Conservation (phyloP, 257 asterid genomes). For the Sherardia arvensis region DNA sequence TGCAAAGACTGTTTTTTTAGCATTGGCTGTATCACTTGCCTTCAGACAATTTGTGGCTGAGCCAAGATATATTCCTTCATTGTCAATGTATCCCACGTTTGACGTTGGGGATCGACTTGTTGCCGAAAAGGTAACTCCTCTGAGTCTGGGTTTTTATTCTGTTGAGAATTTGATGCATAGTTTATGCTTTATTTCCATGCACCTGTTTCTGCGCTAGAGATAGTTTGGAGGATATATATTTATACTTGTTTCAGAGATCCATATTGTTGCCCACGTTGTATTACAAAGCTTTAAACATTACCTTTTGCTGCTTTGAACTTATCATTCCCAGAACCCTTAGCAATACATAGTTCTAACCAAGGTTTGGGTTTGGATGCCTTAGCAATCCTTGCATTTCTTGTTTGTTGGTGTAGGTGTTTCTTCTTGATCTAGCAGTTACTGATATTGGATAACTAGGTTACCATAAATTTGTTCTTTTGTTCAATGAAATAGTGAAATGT, state of each 20-base stretch:
- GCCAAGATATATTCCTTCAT: constrained; percentile 89
- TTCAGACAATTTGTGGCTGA: constrained; percentile 86
- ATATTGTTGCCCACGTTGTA: too few species aligned
- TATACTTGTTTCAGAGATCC: not conserved
- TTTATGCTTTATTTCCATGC: not conserved
- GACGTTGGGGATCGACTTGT: constrained; percentile 90
- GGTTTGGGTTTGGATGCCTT: not conserved
- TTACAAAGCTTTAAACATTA: not conserved
- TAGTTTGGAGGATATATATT: not conserved
- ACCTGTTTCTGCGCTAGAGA: not conserved
- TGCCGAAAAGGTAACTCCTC: constrained; percentile 67
- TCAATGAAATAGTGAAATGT: not conserved
- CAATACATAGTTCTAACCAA: not conserved
- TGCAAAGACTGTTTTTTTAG: constrained; percentile 72
- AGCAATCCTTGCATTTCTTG: not conserved
- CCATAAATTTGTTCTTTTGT: not conserved
- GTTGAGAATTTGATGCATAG: not conserved
- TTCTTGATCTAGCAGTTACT: not conserved
- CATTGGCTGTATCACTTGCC: constrained; percentile 70
- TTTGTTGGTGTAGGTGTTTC: not conserved
- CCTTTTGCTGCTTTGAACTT: not conserved
- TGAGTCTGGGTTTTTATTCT: not conserved
- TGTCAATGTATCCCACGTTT: constrained; percentile 94
- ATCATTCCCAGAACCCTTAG: not conserved
- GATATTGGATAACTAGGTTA: too few species aligned